phyloP scores from a whole-genome alignment of 2,329 filamentous ascomycete species.

The Colletotrichum lindemuthianum region DNA sequence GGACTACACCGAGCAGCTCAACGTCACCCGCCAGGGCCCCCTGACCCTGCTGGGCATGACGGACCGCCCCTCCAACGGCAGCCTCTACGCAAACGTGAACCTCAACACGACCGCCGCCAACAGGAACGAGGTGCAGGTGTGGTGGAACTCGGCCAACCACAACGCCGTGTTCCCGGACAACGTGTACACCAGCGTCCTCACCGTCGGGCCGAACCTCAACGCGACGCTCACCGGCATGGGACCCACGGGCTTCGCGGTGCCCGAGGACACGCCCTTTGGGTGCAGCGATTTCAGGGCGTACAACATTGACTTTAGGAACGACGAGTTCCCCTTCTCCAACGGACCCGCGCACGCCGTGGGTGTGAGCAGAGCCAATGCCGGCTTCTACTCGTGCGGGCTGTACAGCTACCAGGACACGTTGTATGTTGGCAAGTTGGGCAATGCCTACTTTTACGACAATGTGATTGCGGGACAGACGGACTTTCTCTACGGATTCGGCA shows the following conservation, averaged over 20 bases:
- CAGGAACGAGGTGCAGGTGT: constrained; percentile 63
- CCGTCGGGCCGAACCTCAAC: constrained; percentile 71
- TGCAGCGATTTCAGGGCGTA: constrained; percentile 72
- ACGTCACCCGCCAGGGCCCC: constrained; percentile 70
- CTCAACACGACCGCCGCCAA: constrained; percentile 48
- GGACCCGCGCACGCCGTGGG: constrained; percentile 70
- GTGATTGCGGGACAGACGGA: constrained; percentile 74
- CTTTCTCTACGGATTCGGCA: constrained; percentile 76
- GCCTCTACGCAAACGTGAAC: constrained; percentile 52
- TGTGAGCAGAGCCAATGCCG: constrained; percentile 70
- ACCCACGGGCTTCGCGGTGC: constrained; percentile 69
- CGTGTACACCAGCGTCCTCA: constrained; percentile 69
- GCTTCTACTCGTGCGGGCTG: constrained; percentile 74
- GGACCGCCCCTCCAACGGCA: constrained; percentile 45
- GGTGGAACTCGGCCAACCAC: constrained; percentile 66
- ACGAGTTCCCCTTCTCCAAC: constrained; percentile 58
- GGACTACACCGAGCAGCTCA: constrained; percentile 71
- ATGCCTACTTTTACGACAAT: constrained; percentile 70
- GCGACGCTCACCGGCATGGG: constrained; percentile 70
- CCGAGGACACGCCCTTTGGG: constrained; percentile 70
- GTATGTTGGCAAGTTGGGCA: constrained; percentile 51
- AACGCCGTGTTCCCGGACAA: constrained; percentile 63
- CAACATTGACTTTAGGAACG: constrained; percentile 73
- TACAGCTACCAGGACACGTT: constrained; percentile 76
- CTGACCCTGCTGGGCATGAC: constrained; percentile 71